These are phyloP conservation scores for Moesziomyces aphidis DNA, from an alignment of 1,284 basidiomycete species.

Conservation along the genomic window DNA sequence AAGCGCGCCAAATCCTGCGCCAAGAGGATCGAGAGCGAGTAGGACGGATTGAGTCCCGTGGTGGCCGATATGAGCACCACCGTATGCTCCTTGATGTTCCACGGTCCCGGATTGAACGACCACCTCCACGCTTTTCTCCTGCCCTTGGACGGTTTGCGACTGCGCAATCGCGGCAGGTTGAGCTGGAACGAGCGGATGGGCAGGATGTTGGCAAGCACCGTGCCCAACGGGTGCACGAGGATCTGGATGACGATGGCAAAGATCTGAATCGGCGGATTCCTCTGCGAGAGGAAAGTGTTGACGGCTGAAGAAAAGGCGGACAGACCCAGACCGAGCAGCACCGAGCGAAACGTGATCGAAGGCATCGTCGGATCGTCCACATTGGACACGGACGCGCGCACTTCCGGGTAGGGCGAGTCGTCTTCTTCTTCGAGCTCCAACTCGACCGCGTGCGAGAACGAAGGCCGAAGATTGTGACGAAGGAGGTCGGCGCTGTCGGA, in stretches of 20 bases:
- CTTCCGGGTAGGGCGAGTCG: constrained; percentile 62
- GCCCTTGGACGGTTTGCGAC: not conserved
- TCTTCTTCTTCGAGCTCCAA: constrained; percentile 51
- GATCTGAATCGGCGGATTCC: constrained; percentile 59
- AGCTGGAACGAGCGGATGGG: constrained; percentile 43
- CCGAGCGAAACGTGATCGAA: constrained; percentile 56
- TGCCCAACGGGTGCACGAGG: constrained; percentile 55
- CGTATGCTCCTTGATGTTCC: constrained; percentile 64
- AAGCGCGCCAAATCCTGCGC: constrained; percentile 65
- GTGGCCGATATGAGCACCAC: constrained; percentile 48
- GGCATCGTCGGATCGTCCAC: constrained; percentile 62
- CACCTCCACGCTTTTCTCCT: constrained; percentile 5
- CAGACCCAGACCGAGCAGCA: constrained; percentile 53
- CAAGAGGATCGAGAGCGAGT: constrained; percentile 74
- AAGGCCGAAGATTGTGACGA: constrained; percentile 6
- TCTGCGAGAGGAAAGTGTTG: constrained; percentile 58
- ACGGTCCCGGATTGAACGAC: constrained; percentile 60
- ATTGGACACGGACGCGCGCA: constrained; percentile 61
- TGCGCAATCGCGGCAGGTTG: constrained; percentile 6
- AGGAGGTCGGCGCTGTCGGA: constrained; percentile 33
- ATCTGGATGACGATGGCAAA: constrained; percentile 53
- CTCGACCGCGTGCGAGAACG: constrained; percentile 23
- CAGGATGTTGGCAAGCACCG: constrained; percentile 42
- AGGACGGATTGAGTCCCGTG: constrained; percentile 41
- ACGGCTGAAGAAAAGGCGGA: constrained; percentile 52